Conservation (phyloP, 176 grass and related monocot genomes). For the Oryza australiensis region DNA sequence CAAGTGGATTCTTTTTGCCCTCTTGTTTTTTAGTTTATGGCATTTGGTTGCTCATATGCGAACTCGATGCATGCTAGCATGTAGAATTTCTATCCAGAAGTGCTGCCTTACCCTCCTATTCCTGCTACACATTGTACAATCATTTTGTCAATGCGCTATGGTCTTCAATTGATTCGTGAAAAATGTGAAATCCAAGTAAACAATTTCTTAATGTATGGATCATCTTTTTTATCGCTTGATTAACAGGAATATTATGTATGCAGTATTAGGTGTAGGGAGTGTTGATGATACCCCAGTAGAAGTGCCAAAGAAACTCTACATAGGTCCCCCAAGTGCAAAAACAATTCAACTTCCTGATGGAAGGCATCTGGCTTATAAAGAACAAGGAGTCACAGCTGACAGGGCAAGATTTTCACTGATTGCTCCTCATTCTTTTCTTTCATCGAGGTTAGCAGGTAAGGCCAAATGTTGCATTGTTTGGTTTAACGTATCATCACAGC, state of each 20-base stretch:
- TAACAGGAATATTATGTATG: conserved; percentile 35
- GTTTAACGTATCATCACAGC: background rate
- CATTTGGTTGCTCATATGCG: background rate
- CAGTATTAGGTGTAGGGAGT: conserved; percentile 70
- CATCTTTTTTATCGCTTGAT: conserved; percentile 20
- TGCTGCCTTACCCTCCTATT: background rate
- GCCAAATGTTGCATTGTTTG: background rate
- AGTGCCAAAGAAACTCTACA: conserved; percentile 70
- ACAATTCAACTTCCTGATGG: conserved; percentile 90
- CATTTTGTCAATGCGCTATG: conserved; percentile 12
- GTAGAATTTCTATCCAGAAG: background rate
- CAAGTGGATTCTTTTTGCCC: background rate
- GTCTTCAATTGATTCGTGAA: background rate
- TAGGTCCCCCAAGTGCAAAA: conserved; percentile 72
- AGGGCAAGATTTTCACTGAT: conserved; percentile 85
- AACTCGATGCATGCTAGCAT: background rate
- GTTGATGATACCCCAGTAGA: conserved; percentile 47
- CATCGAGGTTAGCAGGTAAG: conserved; percentile 83
- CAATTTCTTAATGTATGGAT: conserved; percentile 19
- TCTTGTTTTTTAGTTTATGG: background rate
- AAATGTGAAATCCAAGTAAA: background rate
- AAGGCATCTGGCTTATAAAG: conserved; percentile 71
- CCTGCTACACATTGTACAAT: background rate
- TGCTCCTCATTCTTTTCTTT: conserved; percentile 92
- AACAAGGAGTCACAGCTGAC: conserved; percentile 72